Percentiles rank a stretch among this genome's conserved stretches.
These are phyloP conservation scores for Mortierella claussenii DNA, from an alignment of 192 early-diverging fungal species.

Conservation along the genomic window DNA sequence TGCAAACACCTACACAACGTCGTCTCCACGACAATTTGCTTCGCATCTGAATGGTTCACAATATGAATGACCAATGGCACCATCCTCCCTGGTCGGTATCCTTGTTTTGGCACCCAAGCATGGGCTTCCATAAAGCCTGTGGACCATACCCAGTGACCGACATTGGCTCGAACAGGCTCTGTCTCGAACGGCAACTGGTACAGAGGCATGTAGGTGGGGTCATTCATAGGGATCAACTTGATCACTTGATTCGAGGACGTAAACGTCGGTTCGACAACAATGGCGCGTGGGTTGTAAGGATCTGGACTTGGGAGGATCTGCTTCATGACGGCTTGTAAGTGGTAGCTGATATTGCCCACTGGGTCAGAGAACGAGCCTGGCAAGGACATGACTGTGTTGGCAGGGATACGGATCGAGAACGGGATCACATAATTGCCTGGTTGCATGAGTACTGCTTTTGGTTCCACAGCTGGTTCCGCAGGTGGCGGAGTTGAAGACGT, in stretches of 20 bases:
- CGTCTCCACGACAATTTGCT: slow-evolving; percentile 38
- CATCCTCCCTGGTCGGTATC: slow-evolving; percentile 47
- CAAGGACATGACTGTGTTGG: slow-evolving; percentile 36
- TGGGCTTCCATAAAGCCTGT: slow-evolving; percentile 52
- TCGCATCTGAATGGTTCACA: slow-evolving; percentile 51
- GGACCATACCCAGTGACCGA: slow-evolving; percentile 51
- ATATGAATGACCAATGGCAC: slow-evolving; percentile 47
- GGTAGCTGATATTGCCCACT: slow-evolving; percentile 35
- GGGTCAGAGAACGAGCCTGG: slow-evolving; percentile 50
- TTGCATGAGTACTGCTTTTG: slow-evolving; percentile 51
- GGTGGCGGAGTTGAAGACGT: slow-evolving; percentile 4
- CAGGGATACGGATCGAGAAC: slow-evolving; percentile 46
- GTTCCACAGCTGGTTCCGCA: slow-evolving; percentile 24
- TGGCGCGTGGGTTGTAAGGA: slow-evolving; percentile 19
- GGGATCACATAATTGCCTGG: slow-evolving; percentile 52
- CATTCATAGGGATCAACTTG: slow-evolving; percentile 52
- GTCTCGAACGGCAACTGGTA: slow-evolving; percentile 45
- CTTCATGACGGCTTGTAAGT: slow-evolving; percentile 45
- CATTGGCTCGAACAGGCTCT: slow-evolving; percentile 39
- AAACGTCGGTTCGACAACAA: slow-evolving; percentile 44
- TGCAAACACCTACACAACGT: slow-evolving; percentile 44
- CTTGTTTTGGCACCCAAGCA: slow-evolving; percentile 49
- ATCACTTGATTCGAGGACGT: slow-evolving; percentile 26
- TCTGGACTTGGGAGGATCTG: slow-evolving; percentile 47
- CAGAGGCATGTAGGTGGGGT: slow-evolving; percentile 36